Conservation (phyloP, 331 rosid genomes). For the Arachis monticola region DNA sequence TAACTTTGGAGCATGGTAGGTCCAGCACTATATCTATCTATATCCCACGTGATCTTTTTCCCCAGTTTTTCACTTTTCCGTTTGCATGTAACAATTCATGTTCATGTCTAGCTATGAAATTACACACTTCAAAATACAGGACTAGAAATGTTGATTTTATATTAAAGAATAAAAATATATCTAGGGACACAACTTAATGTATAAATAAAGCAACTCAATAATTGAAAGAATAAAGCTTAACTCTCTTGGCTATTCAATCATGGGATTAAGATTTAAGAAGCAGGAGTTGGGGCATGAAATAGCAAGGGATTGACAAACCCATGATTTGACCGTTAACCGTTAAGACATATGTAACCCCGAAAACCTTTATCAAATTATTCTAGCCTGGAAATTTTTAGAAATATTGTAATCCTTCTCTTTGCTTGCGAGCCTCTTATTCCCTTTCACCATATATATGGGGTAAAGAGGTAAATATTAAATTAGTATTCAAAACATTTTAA, state of each 20-base stretch:
- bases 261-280: background rate
- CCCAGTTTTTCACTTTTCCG: background rate
- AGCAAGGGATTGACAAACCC: background rate
- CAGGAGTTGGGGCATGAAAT: background rate
- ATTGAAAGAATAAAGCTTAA: background rate
- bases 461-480: too few relatives aligned
- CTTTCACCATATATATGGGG: too few relatives aligned
- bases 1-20: background rate
- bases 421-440: too few relatives aligned
- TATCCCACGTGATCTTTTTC: conserved; percentile 24
- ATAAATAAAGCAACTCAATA: background rate
- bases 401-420: too few relatives aligned
- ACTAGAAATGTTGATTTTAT: too few relatives aligned
- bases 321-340: background rate
- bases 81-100: conserved; percentile 11
- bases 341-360: background rate
- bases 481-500: too few relatives aligned
- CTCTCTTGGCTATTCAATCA: background rate
- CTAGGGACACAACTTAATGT: background rate
- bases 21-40: conserved; percentile 3
- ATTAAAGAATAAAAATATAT: too few relatives aligned
- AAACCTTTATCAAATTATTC: too few relatives aligned
- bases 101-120: background rate
- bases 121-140: background rate
- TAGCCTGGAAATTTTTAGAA: too few relatives aligned